Percentiles rank a stretch among this genome's conserved stretches.
phyloP scores from a whole-genome alignment of 768 basidiomycete species.

The Boletus coccyginus region DNA sequence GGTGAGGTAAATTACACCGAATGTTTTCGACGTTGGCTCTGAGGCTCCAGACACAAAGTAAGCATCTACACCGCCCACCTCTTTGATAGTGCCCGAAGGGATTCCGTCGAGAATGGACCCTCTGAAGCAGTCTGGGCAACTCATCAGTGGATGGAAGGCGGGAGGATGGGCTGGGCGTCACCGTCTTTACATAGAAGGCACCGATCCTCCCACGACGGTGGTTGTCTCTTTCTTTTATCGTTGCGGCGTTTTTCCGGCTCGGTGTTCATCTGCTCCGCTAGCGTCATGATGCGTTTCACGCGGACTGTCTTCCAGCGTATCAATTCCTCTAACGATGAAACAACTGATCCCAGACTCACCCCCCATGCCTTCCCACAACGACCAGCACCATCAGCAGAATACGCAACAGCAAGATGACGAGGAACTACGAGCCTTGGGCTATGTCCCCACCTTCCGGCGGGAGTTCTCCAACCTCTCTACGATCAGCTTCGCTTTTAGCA shows the following conservation, averaged over 20 bases:
- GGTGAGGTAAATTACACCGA: slow-evolving; percentile 50
- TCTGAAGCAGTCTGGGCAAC: slow-evolving; percentile 33
- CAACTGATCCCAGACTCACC: not conserved
- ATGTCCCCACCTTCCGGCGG: slow-evolving; percentile 36
- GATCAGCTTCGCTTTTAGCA: slow-evolving; percentile 32
- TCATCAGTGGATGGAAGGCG: not conserved
- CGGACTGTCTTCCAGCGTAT: not conserved
- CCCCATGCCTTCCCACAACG: slow-evolving; percentile 2
- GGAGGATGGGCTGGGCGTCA: not conserved
- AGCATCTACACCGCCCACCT: slow-evolving; percentile 34
- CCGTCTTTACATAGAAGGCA: not conserved
- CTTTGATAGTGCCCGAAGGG: slow-evolving; percentile 39
- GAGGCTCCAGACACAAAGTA: slow-evolving; percentile 39
- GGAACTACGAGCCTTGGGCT: slow-evolving; percentile 28
- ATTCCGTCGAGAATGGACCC: slow-evolving; percentile 45
- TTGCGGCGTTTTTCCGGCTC: too few species aligned
- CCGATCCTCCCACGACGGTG: not conserved
- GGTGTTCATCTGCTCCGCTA: too few species aligned
- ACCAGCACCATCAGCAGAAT: not conserved
- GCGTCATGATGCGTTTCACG: not conserved
- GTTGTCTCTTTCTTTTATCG: too few species aligned
- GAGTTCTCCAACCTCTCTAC: slow-evolving; percentile 43
- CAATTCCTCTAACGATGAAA: not conserved
- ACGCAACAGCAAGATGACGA: slow-evolving; percentile 14
- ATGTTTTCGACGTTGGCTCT: slow-evolving; percentile 6